A percentile compares a stretch with the other conserved stretches of the same genome.
These are phyloP conservation scores for Penicillium riverlandense DNA, from an alignment of 495 filamentous ascomycete genomes.

Conservation along the genomic window DNA sequence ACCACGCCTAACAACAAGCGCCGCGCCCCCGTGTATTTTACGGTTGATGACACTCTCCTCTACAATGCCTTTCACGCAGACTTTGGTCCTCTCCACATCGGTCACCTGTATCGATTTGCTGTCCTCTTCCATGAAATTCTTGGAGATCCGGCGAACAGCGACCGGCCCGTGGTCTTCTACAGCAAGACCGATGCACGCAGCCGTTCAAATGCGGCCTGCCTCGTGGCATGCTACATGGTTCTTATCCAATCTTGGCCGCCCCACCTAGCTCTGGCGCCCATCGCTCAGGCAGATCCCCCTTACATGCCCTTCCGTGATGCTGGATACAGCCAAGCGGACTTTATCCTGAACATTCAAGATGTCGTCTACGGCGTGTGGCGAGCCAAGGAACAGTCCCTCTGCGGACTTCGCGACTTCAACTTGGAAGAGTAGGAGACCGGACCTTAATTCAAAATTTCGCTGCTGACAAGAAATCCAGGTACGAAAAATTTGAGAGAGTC, in stretches of 20 bases:
- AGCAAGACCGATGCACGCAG: constrained; percentile 86
- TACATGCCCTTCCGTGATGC: constrained; percentile 98
- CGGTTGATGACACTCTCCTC: constrained; percentile 81
- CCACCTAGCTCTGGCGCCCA: constrained; percentile 91
- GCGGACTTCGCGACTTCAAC: constrained; percentile 80
- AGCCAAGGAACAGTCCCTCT: constrained; percentile 89
- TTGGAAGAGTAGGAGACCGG: constrained; percentile 70
- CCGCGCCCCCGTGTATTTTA: constrained; percentile 82
- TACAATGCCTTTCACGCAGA: constrained; percentile 99
- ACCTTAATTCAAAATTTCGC: not conserved
- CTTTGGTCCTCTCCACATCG: constrained; percentile 95
- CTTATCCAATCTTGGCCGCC: constrained; percentile 97
- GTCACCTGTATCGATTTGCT: constrained; percentile 93
- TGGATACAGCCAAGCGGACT: constrained; percentile 97
- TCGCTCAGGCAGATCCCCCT: constrained; percentile 91
- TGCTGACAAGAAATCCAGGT: constrained; percentile 39
- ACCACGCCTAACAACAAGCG: constrained; percentile 44
- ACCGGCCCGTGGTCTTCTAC: constrained; percentile 86
- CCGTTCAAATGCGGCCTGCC: constrained; percentile 93
- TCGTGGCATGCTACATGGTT: constrained; percentile 97
- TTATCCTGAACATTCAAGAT: constrained; percentile 88
- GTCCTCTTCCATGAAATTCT: constrained; percentile 91
- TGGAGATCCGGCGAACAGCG: constrained; percentile 75
- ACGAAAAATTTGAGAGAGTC: constrained; percentile 90
- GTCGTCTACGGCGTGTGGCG: constrained; percentile 98